Base-by-base conservation (phyloP, 495 filamentous ascomycete species). In the Neurospora hispaniola region DNA sequence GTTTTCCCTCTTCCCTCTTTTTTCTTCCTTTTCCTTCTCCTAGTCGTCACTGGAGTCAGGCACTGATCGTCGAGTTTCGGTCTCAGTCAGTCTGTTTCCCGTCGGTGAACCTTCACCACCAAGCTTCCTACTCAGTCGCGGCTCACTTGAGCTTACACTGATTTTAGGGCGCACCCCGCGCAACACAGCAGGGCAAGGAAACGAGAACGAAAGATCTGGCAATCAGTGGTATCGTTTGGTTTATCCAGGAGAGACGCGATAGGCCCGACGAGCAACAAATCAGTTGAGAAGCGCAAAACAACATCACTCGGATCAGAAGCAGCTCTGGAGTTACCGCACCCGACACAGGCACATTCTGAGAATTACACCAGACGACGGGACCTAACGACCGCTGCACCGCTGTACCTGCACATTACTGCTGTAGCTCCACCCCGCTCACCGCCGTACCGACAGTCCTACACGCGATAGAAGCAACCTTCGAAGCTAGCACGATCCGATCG, bases 41-140 rank as follows among this genome's bases (percentile, higher is more conserved):
- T 62, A 73, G 35, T 70, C 46, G 40, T 20, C 35, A 35, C 70
- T 23, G 27, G 71, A 38, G 35, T 35, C 69, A 74, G 75, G 39
- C 71, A 73, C 27, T 5, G 66, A 27, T 38, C 16, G 44, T 74
- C 71, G n/a, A 70, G 71, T 70, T 71, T 74, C 43, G 38, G 18
- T 35, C 48, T 46, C 68, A 31, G 27, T 39, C 69, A 6, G 42
- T 20, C 43, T 7, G 10, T 66, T 68, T 66, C 16, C 20, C 48
- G 69, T 40, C 20, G 20, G 6, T 31, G 62, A 38, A 40, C 44
- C 39, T 46, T 41, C 18, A 62, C 6, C 27, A 39, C 43, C 42
- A 42, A 69, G 38, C 8, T 43, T 54, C 43, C 8, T 62, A 69
- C 43, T 42, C 71, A 72, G 71, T 71, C 42, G 46, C 18, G 42